Evolutionary conservation across 345 rosid species (phyloP).

Genomic region (Pugionium cornutum): DNA sequence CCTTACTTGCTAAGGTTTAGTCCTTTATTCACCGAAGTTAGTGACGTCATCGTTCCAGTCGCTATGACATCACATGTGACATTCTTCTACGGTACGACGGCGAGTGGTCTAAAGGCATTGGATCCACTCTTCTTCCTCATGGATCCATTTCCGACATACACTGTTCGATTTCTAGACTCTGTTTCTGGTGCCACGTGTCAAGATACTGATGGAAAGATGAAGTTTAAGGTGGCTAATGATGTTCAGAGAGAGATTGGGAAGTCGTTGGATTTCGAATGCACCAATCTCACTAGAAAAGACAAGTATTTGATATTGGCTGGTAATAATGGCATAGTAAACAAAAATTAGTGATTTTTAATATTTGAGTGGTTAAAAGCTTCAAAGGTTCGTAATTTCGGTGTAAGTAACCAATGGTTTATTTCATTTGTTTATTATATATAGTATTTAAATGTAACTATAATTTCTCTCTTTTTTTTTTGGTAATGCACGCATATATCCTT

Average conservation of each 20-base stretch:
- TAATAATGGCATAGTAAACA: constrained; percentile 55
- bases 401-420: constrained; percentile 23
- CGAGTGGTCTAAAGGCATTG: constrained; percentile 65
- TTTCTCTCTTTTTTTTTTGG: too few species aligned
- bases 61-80: constrained; percentile 51
- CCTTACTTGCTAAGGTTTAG: constrained; percentile 74
- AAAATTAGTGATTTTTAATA: constrained; percentile 8
- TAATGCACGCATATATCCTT: too few species aligned
- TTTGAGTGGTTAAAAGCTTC: constrained; percentile 1
- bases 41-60: constrained; percentile 61
- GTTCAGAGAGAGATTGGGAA: constrained; percentile 60
- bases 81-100: constrained; percentile 78
- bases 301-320: constrained; percentile 81
- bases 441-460: too few species aligned
- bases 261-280: constrained; percentile 62
- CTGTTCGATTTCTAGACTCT: constrained; percentile 46
- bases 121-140: constrained; percentile 70
- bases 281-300: constrained; percentile 68
- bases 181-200: constrained; percentile 43
- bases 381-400: constrained; percentile 5
- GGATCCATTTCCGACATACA: constrained; percentile 60
- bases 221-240: constrained; percentile 62
- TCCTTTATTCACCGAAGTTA: constrained; percentile 66
- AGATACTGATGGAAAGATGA: constrained; percentile 34
- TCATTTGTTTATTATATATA: constrained; percentile 20